Evolutionary conservation across 2,329 filamentous ascomycete species (phyloP).

Genomic region (Phialocephala sp.): DNA sequence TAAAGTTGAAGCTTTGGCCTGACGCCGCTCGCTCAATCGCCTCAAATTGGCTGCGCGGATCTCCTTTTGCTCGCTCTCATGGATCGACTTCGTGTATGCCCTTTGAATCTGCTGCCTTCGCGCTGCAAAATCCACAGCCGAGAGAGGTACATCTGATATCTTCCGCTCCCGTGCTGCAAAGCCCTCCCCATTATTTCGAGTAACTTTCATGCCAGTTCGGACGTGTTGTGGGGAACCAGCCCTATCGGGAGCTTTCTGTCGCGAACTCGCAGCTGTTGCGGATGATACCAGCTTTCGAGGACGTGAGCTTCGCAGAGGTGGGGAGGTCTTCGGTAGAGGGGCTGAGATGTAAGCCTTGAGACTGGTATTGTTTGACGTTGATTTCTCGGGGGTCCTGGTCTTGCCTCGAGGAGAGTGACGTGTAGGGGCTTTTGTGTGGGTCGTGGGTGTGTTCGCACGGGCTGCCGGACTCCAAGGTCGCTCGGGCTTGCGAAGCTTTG

Average conservation of each 20-base stretch:
- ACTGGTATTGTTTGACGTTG: slow-evolving; percentile 50
- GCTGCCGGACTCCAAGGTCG: slow-evolving; percentile 38
- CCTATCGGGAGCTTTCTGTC: slow-evolving; percentile 65
- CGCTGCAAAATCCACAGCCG: slow-evolving; percentile 77
- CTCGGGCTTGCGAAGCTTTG: slow-evolving; percentile 37
- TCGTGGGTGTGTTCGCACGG: slow-evolving; percentile 46
- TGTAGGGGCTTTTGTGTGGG: slow-evolving; percentile 51
- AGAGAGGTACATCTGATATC: slow-evolving; percentile 64
- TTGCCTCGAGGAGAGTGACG: slow-evolving; percentile 39
- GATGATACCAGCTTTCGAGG: slow-evolving; percentile 80
- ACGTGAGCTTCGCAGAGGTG: slow-evolving; percentile 78
- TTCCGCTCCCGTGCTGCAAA: slow-evolving; percentile 45
- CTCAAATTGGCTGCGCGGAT: slow-evolving; percentile 50
- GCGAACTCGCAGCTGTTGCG: slow-evolving; percentile 73
- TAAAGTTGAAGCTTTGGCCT: slow-evolving; percentile 36
- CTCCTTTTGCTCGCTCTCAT: slow-evolving; percentile 68
- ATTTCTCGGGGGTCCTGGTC: slow-evolving; percentile 31
- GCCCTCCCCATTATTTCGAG: slow-evolving; percentile 31
- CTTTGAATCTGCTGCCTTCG: slow-evolving; percentile 82
- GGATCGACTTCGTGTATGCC: slow-evolving; percentile 83
- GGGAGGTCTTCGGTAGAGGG: slow-evolving; percentile 75
- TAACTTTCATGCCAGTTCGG: slow-evolving; percentile 40
- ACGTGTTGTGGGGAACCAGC: slow-evolving; percentile 35
- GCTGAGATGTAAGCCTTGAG: slow-evolving; percentile 77
- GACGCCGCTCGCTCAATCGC: slow-evolving; percentile 36